Base-by-base conservation (phyloP, 495 filamentous ascomycete genomes). In the Aspergillus avenaceus region DNA sequence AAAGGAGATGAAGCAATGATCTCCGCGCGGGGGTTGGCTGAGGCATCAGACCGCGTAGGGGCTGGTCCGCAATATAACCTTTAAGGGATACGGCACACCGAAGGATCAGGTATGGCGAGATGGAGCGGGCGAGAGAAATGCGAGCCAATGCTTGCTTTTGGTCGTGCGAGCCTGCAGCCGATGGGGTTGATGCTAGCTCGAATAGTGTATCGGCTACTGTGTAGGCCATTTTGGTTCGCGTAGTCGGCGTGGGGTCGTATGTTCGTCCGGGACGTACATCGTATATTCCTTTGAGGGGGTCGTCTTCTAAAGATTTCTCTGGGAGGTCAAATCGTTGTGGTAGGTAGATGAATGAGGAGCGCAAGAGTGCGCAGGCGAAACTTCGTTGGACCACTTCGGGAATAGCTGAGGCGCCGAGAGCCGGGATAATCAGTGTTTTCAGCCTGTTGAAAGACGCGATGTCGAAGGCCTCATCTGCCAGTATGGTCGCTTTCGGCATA, bases 21-120 rank as follows among this genome's bases (percentile, higher is more conserved):
- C 78, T 82, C 32, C 89, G 81, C 57, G 96, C 88, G 0, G 81
- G 82, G 12, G 85, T 77, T 4, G 93, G 93, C 64, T 95, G 90
- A 25, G 93, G 93, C 85, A 93, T 91, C n/a, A 83, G 74, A 0
- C 93, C 95, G 13, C 93, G 77, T 9, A 98, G 73, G 13, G 93
- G 93, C 59, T 97, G 93, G 65, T 98, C 93, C 5, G 90, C 86
- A 38, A 92, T 85, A 59, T 95, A 97, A 3, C 83, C 74, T 42
- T 89, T 82, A 24, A 98, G 65, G 1, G 89, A 83, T 7, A 96
- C 72, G 1, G 87, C 90, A 21, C 82, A 83, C 5, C 93, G 84
- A 4, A 96, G 75, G 41, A 97, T 88, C 0, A 97, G 73, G 54
- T 90, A 93, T 0, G 91, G 90, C 3, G 88, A 85, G 2, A 86